Evolutionary conservation across 2,329 filamentous ascomycete genomes (phyloP), one percentile per base, ranked within the genome.

Genomic region (Xylaria sp.): DNA sequence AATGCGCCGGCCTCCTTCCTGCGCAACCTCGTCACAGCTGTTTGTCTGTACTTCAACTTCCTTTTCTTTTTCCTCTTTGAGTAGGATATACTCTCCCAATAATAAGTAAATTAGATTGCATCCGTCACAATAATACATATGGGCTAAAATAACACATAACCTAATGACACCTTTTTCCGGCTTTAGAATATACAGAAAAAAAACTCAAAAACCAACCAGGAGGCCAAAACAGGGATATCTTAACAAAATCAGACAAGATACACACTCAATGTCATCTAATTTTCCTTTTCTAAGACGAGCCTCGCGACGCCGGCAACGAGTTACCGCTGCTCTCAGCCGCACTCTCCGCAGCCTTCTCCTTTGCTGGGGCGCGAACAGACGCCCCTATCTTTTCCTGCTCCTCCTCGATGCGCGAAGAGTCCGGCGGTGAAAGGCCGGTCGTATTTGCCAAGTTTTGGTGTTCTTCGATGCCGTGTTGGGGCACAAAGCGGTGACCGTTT

Each of bases 391-490:
- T 78, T 70, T 78, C 77, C 55, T 74, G 72, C 63, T 81, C 80
- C 65, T 75, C 76, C 69, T 83, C 81, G 63, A 82, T 80, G 30
- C 23, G 28, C 34, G 65, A 63, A 28, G 62, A 56, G n/a, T 30
- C n/a, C 20, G 67, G 70, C 4, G 67, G 65, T 2, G 69, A 78
- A 78, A 66, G 83, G 72, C 83, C 81, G 80, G 85, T 83, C 71
- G 85, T 87, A 76, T 88, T 86, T 46, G 89, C 83, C 84, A 91
- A 87, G 74, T 90, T 83, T 76, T 87, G 87, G 78, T 94, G 91
- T 78, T 90, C 87, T 67, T 85, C 84, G 72, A 93, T 92, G 68
- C 91, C 92, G 78, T 94, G 91, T 76, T 91, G 89, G 18, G 92
- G 90, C 61, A 91, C 82, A 64, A 86, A 79, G 36, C 85, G 81